Evolutionary conservation across 768 basidiomycete species (phyloP).

Genomic region (Amanita rimosa): DNA sequence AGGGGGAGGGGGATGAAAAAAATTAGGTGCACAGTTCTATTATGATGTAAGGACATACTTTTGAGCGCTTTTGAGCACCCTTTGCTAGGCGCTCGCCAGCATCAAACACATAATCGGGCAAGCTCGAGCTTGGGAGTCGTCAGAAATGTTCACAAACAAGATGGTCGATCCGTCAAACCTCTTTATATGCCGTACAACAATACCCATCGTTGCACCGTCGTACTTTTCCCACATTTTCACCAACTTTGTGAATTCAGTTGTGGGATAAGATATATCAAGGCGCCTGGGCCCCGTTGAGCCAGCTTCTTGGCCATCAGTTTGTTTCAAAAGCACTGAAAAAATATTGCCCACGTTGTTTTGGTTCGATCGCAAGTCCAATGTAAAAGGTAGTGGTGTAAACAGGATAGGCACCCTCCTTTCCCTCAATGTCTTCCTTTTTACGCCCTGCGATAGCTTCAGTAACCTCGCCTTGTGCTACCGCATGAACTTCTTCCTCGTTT

Average conservation of each 20-base stretch:
- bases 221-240: conserved; percentile 96
- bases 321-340: not conserved
- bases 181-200: conserved; percentile 88
- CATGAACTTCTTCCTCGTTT: conserved; percentile 77
- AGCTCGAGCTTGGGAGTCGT: conserved; percentile 37
- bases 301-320: conserved; percentile 30
- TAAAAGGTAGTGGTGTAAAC: conserved; percentile 97
- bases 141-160: not conserved
- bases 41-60: conserved; percentile 28
- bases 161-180: conserved; percentile 35
- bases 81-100: conserved; percentile 70
- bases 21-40: conserved; percentile 4
- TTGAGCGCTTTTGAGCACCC: conserved; percentile 62
- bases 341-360: conserved; percentile 66
- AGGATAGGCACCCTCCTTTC: conserved; percentile 62
- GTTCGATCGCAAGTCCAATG: conserved; percentile 87
- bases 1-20: conserved; percentile 11
- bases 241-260: conserved; percentile 86
- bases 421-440: conserved; percentile 69
- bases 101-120: conserved; percentile 80
- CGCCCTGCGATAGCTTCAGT: conserved; percentile 61
- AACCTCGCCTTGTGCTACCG: conserved; percentile 82
- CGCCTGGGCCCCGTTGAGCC: conserved; percentile 68
- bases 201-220: conserved; percentile 87
- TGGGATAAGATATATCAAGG: conserved; percentile 95